Base-by-base conservation (phyloP, 306 rosid genomes). In the Arachis stenosperma region DNA sequence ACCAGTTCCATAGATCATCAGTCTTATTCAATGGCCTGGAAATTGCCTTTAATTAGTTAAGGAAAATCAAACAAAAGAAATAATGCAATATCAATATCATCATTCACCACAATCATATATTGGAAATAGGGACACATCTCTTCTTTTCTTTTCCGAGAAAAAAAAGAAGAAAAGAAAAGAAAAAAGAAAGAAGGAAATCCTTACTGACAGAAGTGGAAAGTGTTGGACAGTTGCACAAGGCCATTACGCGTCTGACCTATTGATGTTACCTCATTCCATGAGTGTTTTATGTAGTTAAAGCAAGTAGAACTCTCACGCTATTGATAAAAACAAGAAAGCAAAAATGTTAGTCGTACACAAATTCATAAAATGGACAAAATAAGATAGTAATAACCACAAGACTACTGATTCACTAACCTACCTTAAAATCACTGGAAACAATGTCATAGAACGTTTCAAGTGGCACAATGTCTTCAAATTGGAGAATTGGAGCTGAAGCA, bases 401-500 rank as follows among this genome's bases (percentile, higher is more conserved):
- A 17, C 62, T 44, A 61, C 10, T 7, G 59, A 39, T 62, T 10
- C 30, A 68, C 52, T 27, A 40, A 62, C 73, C 63, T 66, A 89
- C 98, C 90, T 62, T 81, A 70, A 92, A 92, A 82, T 51, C 87
- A 78, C 83, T 85, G 15, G 98, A 92, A 68, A 86, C 96, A 43
- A 92, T 82, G 73, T 92, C 81, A 60, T 92, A 92, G 84, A 86
- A 92, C 40, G 90, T 89, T 85, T 89, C 87, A 0, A 77, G 70
- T 0, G 96, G 96, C 73, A 89, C 96, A 78, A 92, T 76, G 72
- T 92, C 73, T 70, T 92, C 98, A 30, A 92, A 92, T 66, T 92
- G 96, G 84, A 92, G 98, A 82, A 92, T 92, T 0, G 96, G 98
- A 9, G 98, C 98, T 2, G 96, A 92, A 76, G 98, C 86, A 78